Evolutionary conservation across 768 basidiomycete species (phyloP).

Genomic region (Suillus subaureus): DNA sequence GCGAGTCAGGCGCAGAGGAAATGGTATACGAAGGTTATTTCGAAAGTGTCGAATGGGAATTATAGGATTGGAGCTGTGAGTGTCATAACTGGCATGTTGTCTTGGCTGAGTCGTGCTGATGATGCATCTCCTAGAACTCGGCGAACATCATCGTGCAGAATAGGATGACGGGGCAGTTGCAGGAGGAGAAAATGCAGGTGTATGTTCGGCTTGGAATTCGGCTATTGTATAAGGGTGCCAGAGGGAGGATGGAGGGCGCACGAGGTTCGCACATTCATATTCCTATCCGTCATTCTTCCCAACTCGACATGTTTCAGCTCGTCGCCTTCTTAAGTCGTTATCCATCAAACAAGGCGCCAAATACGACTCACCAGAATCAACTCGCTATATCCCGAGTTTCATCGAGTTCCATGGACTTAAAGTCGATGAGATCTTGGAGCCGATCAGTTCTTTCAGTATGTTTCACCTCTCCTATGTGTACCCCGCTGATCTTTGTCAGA

Average conservation of each 20-base stretch:
- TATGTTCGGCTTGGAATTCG: too few species aligned
- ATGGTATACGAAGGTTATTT: constrained; percentile 91
- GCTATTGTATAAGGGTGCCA: too few species aligned
- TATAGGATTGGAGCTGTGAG: constrained; percentile 89
- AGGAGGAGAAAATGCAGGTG: constrained; percentile 39
- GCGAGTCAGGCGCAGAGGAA: constrained; percentile 95
- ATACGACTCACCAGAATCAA: constrained; percentile 86
- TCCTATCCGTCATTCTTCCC: not conserved
- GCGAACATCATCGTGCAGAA: constrained; percentile 46
- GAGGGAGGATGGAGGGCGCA: too few species aligned
- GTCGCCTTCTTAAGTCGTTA: constrained; percentile 82
- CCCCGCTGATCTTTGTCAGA: constrained; percentile 43
- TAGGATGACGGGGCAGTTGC: too few species aligned
- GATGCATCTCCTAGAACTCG: constrained; percentile 65
- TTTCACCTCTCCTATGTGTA: constrained; percentile 19
- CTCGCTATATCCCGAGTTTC: constrained; percentile 81
- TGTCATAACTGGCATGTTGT: constrained; percentile 24
- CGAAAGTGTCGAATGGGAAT: constrained; percentile 82
- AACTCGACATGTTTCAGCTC: constrained; percentile 47
- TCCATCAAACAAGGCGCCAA: constrained; percentile 94
- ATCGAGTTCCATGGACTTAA: constrained; percentile 89
- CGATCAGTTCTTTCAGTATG: constrained; percentile 81
- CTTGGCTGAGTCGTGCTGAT: not conserved
- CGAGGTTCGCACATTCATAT: constrained; percentile 54
- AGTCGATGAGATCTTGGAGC: constrained; percentile 80